Conservation (phyloP, 1,284 basidiomycete species). For the Cryptococcus depauperatus region DNA sequence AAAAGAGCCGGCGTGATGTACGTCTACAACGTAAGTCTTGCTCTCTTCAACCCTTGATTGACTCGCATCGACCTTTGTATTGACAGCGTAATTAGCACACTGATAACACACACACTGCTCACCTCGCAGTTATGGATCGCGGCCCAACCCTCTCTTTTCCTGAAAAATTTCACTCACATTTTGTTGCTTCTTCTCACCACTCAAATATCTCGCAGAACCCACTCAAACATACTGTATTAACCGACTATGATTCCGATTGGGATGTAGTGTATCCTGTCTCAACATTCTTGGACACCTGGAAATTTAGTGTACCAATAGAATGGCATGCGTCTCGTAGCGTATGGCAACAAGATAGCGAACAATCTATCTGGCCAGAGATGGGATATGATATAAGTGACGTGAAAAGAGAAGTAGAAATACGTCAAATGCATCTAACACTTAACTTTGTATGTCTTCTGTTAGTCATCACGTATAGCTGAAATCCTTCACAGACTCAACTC, state of each 20-base stretch:
- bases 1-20: constrained; percentile 80
- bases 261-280: constrained; percentile 82
- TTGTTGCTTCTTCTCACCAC: constrained; percentile 23
- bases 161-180: no score
- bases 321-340: constrained; percentile 46
- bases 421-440: constrained; percentile 63
- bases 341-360: constrained; percentile 59
- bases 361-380: constrained; percentile 34
- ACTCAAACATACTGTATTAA: constrained; percentile 26
- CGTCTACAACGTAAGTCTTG: constrained; percentile 67
- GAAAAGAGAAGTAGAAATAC: constrained; percentile 49
- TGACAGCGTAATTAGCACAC: constrained; percentile 52
- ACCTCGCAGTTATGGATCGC: constrained; percentile 75
- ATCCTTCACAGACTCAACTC: constrained; percentile 22
- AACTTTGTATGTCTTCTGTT: constrained; percentile 58
- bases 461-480: not conserved
- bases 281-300: constrained; percentile 39
- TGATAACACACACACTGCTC: constrained; percentile 63
- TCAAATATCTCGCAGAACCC: constrained; percentile 56
- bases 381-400: constrained; percentile 23
- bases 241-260: constrained; percentile 56
- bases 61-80: not conserved
- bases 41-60: not conserved
- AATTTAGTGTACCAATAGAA: constrained; percentile 17
- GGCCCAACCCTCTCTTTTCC: constrained; percentile 50